Evolutionary conservation across 73 alveolate species (phyloP), one percentile per base, ranked within the genome.

Genomic region (Paramecium pentaurelia): DNA sequence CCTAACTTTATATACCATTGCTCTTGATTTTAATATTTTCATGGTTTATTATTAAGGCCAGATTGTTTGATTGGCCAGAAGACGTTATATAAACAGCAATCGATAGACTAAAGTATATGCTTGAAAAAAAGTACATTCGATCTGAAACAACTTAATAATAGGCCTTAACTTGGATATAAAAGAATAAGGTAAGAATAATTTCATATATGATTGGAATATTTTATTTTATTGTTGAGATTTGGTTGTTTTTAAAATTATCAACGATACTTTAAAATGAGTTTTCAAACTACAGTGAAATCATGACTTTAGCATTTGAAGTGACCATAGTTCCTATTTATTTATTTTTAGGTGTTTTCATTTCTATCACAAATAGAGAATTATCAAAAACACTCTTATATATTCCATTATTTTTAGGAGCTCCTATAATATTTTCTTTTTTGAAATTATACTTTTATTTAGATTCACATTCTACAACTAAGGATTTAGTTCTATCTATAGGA

Each of bases 1-100:
- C 20, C 1, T 10, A 22, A 12, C 34, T 80, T 0, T 80, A 80
- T 36, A 45, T 80, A 3, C 91, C 91, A 42, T 27, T 80, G 30
- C 44, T 80, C 14, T 45, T 80, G 16, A 80, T 80, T 11, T 36
- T 80, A 11, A 47, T 80, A 11, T 80, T 80, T 80, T 80, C 91
- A 9, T 80, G 91, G 91, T 80, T 80, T 25, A 80, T 80, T 20
- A 80, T 80, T 45, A 80, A 80, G 34, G 91, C 73, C 9, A n/a
- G 91, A 27, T 44, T 80, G 3, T 80, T 80, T 47, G 91, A 80
- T 45, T 80, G 71, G 91, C 73, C 71, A 3, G 47, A 34, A 25
- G 77, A 42, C 16, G 47, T 80, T 4, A 42, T 80, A 22, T 22
- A 49, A n/a, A 49, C 32, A 14, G 91, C 91, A 44, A 42, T 80